phyloP scores from a whole-genome alignment of 1,284 basidiomycete genomes.

The Cutaneotrichosporon curvatum region DNA sequence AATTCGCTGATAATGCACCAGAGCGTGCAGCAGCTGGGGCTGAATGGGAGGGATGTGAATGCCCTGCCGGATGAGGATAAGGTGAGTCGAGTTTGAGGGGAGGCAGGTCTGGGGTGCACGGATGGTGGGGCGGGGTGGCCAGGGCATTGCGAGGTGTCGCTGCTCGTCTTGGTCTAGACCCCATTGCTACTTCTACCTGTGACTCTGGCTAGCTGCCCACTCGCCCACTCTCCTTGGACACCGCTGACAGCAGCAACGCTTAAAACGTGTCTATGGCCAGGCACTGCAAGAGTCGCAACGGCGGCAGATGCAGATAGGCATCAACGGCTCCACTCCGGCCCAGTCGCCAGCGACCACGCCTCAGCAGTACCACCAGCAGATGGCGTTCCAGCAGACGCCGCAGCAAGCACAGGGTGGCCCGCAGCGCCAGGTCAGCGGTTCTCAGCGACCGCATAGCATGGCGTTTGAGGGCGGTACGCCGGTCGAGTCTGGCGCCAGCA shows the following conservation, averaged over 20 bases:
- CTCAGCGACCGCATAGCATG: conserved; percentile 13
- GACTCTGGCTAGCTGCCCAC: no score
- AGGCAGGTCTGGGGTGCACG: no score
- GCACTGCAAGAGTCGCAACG: conserved; percentile 5
- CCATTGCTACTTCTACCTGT: background rate
- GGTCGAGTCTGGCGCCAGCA: background rate
- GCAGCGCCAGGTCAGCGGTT: conserved; percentile 18
- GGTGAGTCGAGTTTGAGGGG: no score
- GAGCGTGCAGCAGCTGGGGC: conserved; percentile 24
- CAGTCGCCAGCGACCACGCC: conserved; percentile 12
- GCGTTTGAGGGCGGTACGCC: conserved; percentile 17
- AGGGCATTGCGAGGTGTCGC: no score
- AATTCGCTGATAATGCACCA: conserved; percentile 32
- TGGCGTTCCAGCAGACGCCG: conserved; percentile 10
- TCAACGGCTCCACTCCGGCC: conserved; percentile 2
- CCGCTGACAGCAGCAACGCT: background rate
- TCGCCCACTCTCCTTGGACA: background rate
- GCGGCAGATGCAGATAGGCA: conserved; percentile 9
- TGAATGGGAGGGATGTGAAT: conserved; percentile 28
- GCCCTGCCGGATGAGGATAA: conserved; percentile 31
- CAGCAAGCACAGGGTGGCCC: conserved; percentile 13
- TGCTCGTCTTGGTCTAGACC: no score
- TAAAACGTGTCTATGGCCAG: conserved; percentile 24
- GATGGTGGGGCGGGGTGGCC: no score
- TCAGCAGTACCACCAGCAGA: conserved; percentile 11